Percentiles rank a stretch among this genome's conserved stretches.
phyloP scores from a whole-genome alignment of 148 eudicot genomes.

The Rhododendron kiyosumense region DNA sequence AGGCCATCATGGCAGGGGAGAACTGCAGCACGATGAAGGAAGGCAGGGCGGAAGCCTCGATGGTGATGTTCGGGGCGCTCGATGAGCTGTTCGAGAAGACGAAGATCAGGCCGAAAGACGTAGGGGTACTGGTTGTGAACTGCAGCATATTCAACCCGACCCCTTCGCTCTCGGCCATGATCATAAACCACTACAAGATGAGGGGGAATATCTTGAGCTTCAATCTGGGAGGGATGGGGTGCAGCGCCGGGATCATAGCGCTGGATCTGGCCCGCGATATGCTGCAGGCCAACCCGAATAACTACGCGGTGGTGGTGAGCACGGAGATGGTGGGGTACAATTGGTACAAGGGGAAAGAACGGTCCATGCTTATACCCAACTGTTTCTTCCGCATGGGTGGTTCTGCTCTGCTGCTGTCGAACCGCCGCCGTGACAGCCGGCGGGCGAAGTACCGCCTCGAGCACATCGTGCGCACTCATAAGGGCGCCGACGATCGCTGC shows the following conservation, averaged over 20 bases:
- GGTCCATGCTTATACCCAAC: constrained; percentile 90
- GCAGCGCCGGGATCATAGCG: constrained; percentile 80
- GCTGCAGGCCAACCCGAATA: constrained; percentile 90
- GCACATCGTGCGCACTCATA: constrained; percentile 89
- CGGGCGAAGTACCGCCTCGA: constrained; percentile 89
- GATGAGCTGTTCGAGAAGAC: constrained; percentile 91
- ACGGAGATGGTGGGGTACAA: constrained; percentile 93
- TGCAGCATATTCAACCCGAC: constrained; percentile 99
- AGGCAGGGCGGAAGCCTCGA: constrained; percentile 79
- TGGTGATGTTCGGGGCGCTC: constrained; percentile 86
- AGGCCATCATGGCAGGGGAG: constrained; percentile 41
- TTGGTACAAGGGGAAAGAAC: constrained; percentile 80
- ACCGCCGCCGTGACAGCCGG: constrained; percentile 70
- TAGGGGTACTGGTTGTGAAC: constrained; percentile 87
- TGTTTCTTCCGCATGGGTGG: constrained; percentile 96
- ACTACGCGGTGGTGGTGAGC: constrained; percentile 81
- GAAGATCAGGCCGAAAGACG: constrained; percentile 64
- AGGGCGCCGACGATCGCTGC: constrained; percentile 85
- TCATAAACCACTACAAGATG: constrained; percentile 94
- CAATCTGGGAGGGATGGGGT: constrained; percentile 96
- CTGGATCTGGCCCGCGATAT: constrained; percentile 86
- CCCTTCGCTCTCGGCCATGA: constrained; percentile 94
- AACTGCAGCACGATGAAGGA: constrained; percentile 79
- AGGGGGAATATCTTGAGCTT: constrained; percentile 88
- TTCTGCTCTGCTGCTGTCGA: constrained; percentile 77